Percentiles rank a stretch among this genome's conserved stretches.
Conservation (phyloP, 305 asterid species). For the Nicotiana rustica region DNA sequence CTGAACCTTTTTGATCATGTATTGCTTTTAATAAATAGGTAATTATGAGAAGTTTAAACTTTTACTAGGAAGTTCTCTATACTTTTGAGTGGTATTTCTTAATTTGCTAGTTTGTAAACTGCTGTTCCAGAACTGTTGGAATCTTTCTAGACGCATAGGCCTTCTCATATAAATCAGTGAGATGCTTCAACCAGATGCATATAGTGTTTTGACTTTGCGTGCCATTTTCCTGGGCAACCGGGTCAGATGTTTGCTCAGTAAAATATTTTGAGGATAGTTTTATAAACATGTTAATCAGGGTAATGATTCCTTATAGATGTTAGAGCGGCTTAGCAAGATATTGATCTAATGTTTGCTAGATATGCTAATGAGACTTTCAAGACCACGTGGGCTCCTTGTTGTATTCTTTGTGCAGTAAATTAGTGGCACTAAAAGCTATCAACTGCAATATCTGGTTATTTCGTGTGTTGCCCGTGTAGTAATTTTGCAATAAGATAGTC, state of each 20-base stretch:
- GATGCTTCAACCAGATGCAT: slow-evolving; percentile 24
- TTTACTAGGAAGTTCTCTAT: not conserved
- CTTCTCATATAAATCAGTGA: not conserved
- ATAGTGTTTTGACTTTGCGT: not conserved
- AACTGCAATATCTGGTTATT: slow-evolving; percentile 7
- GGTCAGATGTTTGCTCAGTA: slow-evolving; percentile 22
- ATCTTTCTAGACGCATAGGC: slow-evolving; percentile 14
- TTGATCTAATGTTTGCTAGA: slow-evolving; percentile 3
- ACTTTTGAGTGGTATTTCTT: slow-evolving; percentile 7
- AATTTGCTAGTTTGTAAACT: slow-evolving; percentile 1
- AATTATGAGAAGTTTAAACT: slow-evolving; percentile 7
- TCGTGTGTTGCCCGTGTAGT: not conserved
- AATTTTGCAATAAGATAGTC: not conserved
- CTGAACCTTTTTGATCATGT: slow-evolving; percentile 24
- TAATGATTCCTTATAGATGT: slow-evolving; percentile 13
- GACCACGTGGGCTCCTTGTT: not conserved
- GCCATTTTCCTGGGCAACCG: slow-evolving; percentile 6
- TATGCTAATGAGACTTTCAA: slow-evolving; percentile 15
- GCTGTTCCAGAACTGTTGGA: slow-evolving; percentile 9
- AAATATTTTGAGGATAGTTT: slow-evolving; percentile 15
- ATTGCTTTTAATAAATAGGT: slow-evolving; percentile 20
- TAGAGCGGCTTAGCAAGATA: not conserved
- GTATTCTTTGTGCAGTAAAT: slow-evolving; percentile 19
- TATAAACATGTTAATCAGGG: slow-evolving; percentile 3
- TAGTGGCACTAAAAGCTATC: slow-evolving; percentile 27